Base-by-base conservation (phyloP, 1,139 yeast species). In the Kodamaea arcana region DNA sequence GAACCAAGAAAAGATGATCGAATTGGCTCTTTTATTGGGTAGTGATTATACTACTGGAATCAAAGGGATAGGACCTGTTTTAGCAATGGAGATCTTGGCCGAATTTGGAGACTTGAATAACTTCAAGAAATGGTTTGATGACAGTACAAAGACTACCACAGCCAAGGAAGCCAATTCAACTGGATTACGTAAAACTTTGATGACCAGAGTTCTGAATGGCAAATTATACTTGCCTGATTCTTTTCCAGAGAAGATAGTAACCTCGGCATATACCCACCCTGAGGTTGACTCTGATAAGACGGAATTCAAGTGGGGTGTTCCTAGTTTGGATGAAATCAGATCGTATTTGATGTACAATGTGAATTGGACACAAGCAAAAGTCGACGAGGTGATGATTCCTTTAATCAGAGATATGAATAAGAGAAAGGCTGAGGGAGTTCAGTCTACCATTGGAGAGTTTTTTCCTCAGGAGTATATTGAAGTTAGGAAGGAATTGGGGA, bases 1-100 rank as follows among this genome's bases (percentile, higher is more conserved):
- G 17, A 69, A 65, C 33, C 75, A 85, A 39, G 52, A 62, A 2
- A 75, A 75, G 42, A 59, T 90, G 52, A 85, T 92, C 29, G 87
- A 83, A 31, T 58, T 92, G 44, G 97, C 97, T 0, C 71, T 82
- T 31, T 58, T 92, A 21, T 60, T 92, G 20, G 98, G 98, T 0
- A 86, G 96, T 56, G 98, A 92, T 60, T 92, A 92, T 54, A 87
- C 97, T 0, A 87, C 83, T 40, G 98, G 98, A 0, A 61, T 92
- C 24, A 81, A 83, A 40, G 95, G 97, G 2, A 72, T 92, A 38
- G 98, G 98, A 0, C 96, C 96, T 0, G 97, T 92, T 0, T 70
- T 83, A 21, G 94, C 96, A 0, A 77, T 88, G 77, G 97, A 94
- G 56, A 76, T 94, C n/a, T 52, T 94, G 24, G 95, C 95, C 0